Evolutionary conservation across 1,139 yeast genomes (phyloP), one percentile per base, ranked within the genome.

Genomic region (Meyerozyma elateridarum): DNA sequence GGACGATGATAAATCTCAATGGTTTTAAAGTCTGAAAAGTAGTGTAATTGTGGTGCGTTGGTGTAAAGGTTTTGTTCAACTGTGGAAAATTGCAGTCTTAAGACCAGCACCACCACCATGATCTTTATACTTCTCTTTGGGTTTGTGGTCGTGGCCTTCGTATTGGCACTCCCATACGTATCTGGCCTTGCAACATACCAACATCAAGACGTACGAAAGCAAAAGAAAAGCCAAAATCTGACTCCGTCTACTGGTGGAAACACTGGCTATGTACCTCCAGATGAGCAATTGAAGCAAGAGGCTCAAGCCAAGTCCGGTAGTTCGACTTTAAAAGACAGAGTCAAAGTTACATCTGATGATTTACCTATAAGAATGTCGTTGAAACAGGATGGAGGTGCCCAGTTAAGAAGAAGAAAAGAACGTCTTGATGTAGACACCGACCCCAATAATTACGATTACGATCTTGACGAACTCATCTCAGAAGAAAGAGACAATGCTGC

Each of bases 401-500:
- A 29, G 2, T 42, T 52, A 20, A 27, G 41, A 33, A 38, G 31
- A 32, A 38, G 42, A 36, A 53, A 52, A 30, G 70, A 61, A 33
- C 56, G 52, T 28, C 43, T 60, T 35, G 64, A 58, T 31, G 41
- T 54, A n/a, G 62, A 61, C 38, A 44, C 46, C 15, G 54, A 63
- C 38, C 69, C 70, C 4, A 54, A 60, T 45, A 45, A 41, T 18
- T 64, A 52, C 44, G 71, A 65, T 41, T 64, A 85, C 45, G 79
- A 77, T 34, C 62, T 87, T 37, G 89, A 88, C 50, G 54, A 51
- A 31, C 49, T 52, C 46, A 49, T 51, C 21, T 32, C 37, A 11
- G 57, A 52, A 15, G 57, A 52, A 29, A 43, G 40, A n/a, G 45
- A 34, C 12, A 37, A 34, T 7, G 49, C 46, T 12, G 43, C 35